Base-by-base conservation (phyloP, 495 filamentous ascomycete genomes). In the Talaromyces borbonicus region DNA sequence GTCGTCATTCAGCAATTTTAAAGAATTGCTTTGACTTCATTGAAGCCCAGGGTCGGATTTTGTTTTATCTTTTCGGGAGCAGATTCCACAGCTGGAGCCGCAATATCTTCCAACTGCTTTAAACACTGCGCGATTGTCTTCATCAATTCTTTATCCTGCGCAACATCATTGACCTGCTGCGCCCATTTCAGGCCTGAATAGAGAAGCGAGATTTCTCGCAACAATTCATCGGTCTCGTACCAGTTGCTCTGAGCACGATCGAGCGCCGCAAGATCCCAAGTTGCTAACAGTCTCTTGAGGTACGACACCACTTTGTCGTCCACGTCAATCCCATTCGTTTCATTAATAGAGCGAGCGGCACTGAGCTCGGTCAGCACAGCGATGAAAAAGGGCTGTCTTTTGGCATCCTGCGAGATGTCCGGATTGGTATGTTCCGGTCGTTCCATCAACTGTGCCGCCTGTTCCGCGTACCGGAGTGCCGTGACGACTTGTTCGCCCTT, bases 391-490 rank as follows among this genome's bases (percentile, higher is more conserved):
- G 72, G 66, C 31, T 58, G 54, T 30, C 46, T 32, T 52, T 65
- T 60, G 8, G 68, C 62, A 46, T 70, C 64, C 4, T 20, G 9
- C 16, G 40, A 18, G 5, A 45, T 15, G 6, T 54, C 38, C 8
- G 49, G 37, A 12, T 51, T 49, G n/a, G 51, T 47, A 49, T 79
- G 75, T 6, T 53, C 56, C 18, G 67, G 47, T 0, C 67, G 51
- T 49, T 83, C 71, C 55, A 84, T 65, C 33, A 79, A 31, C 8
- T 66, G 62, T 19, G 75, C 49, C 7, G 79, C 57, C 50, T 71
- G 59, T 52, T 75, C 67, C 0, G 71, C 67, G 54, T 72, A 57
- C 16, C 54, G 52, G 3, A 77, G 52, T 1, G 73, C 52, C 24
- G 60, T 56, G 2, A 54, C 62, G 38, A 62, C 40, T 5, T 29